A percentile compares a stretch with the other conserved stretches of the same genome.
Conservation (phyloP, 1,284 basidiomycete species). For the Leccinum insigne region DNA sequence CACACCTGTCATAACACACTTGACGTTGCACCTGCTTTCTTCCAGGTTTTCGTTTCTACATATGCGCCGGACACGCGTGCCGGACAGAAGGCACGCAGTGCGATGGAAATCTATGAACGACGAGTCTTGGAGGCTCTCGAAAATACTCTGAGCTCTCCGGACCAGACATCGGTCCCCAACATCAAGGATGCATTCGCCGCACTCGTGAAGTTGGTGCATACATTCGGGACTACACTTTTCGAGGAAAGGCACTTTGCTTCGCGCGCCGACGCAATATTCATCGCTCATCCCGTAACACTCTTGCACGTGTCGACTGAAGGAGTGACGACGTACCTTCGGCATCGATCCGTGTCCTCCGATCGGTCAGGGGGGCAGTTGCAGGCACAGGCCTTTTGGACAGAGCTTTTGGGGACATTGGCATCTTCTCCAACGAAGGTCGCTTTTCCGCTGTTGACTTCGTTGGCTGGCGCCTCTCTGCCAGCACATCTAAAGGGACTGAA, state of each 20-base stretch:
- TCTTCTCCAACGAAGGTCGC: constrained; percentile 14
- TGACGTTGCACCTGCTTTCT: constrained; percentile 40
- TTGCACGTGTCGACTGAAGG: constrained; percentile 43
- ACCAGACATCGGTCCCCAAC: not conserved
- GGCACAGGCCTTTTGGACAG: constrained; percentile 23
- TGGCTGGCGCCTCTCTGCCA: constrained; percentile 16
- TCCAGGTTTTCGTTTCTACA: constrained; percentile 42
- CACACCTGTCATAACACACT: constrained; percentile 17
- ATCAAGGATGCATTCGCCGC: constrained; percentile 11
- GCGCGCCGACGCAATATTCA: constrained; percentile 46
- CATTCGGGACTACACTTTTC: constrained; percentile 40
- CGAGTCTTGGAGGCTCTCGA: constrained; percentile 34
- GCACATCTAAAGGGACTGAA: constrained; percentile 24
- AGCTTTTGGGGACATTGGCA: constrained; percentile 21
- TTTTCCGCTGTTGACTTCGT: constrained; percentile 17
- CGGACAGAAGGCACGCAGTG: constrained; percentile 26
- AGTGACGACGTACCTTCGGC: constrained; percentile 31
- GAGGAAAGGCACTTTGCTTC: constrained; percentile 37
- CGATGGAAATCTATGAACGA: constrained; percentile 31
- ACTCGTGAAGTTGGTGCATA: constrained; percentile 25
- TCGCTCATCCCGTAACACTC: constrained; percentile 39
- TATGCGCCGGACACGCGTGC: constrained; percentile 30
- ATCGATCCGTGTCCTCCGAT: constrained; percentile 19
- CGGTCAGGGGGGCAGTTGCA: constrained; percentile 7
- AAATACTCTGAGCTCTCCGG: constrained; percentile 10